Evolutionary conservation across 768 basidiomycete genomes (phyloP).

Genomic region (Tylopilus rubrobrunneus): DNA sequence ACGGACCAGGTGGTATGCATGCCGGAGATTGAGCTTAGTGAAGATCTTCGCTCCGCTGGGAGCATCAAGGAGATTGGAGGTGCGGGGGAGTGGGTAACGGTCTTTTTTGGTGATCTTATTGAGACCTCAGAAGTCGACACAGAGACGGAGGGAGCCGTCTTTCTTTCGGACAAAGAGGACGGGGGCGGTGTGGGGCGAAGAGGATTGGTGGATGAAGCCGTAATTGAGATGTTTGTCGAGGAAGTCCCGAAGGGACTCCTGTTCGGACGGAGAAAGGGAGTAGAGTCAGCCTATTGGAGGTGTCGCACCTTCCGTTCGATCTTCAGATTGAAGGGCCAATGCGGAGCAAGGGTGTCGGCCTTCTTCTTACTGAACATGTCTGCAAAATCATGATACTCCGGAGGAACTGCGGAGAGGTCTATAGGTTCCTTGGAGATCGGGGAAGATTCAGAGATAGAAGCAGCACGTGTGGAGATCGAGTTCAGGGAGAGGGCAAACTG

Average conservation of each 20-base stretch:
- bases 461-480: background rate
- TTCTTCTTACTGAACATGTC: background rate
- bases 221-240: background rate
- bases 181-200: background rate
- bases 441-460: no score
- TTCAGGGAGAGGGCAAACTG: background rate
- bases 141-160: background rate
- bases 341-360: background rate
- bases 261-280: background rate
- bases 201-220: background rate
- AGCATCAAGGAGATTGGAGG: background rate
- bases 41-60: background rate
- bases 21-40: no score
- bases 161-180: background rate
- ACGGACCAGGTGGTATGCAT: no score
- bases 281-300: background rate
- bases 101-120: background rate
- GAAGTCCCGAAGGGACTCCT: background rate
- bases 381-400: background rate
- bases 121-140: background rate
- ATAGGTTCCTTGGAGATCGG: background rate
- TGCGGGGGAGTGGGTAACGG: background rate
- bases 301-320: background rate
- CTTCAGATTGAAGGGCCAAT: background rate
- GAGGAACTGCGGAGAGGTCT: background rate